Evolutionary conservation across 2,329 filamentous ascomycete genomes (phyloP).

Genomic region (Trichothecium roseum): DNA sequence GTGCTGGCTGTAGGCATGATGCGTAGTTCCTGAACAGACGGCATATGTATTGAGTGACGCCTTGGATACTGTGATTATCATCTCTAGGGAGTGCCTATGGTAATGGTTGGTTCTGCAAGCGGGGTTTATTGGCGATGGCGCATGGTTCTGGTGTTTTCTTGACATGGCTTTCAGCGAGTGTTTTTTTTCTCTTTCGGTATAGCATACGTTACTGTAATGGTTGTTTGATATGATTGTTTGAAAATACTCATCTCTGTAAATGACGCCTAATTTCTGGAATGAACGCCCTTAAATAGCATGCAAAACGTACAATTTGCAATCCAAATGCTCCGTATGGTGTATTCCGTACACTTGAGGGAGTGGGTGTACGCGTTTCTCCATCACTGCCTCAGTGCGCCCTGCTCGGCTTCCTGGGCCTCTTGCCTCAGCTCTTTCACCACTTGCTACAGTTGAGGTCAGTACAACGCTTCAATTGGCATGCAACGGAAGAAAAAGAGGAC

Average conservation of each 20-base stretch:
- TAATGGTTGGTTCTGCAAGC: not conserved
- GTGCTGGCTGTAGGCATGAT: no score
- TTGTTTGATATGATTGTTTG: no score
- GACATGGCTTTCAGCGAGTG: not conserved
- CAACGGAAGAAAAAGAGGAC: not conserved
- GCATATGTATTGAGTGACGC: no score
- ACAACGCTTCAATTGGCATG: not conserved
- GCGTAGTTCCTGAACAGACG: no score
- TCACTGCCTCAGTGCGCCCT: slow-evolving; percentile 13
- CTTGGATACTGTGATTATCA: not conserved
- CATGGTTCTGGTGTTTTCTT: not conserved
- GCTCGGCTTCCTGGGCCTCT: slow-evolving; percentile 40
- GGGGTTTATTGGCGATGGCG: slow-evolving; percentile 11
- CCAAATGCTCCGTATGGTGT: no score
- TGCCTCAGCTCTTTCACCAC: slow-evolving; percentile 50
- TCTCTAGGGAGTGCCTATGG: not conserved
- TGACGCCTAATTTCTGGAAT: no score
- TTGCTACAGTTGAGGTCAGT: slow-evolving; percentile 25
- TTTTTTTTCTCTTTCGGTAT: no score
- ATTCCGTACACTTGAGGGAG: not conserved
- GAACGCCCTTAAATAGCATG: no score
- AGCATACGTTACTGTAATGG: no score
- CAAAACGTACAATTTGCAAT: no score
- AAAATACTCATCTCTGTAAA: no score
- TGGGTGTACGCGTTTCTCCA: no score